These are phyloP conservation scores for Mycena citricolor DNA, from an alignment of 1,284 basidiomycete genomes.

Conservation along the genomic window DNA sequence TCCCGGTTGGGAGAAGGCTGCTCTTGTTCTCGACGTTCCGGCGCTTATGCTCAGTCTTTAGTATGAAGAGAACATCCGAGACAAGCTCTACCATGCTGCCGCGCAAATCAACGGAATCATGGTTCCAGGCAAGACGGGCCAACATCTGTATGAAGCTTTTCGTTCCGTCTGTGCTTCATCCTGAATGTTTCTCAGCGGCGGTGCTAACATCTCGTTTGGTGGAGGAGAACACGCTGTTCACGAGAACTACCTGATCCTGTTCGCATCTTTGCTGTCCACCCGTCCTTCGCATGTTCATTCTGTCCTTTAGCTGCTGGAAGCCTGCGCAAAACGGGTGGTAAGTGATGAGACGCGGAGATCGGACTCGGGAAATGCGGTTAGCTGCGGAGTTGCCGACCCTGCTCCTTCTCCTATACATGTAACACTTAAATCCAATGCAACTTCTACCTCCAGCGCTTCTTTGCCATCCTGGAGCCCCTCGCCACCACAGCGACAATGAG, in stretches of 20 bases:
- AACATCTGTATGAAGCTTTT: slow-evolving; percentile 56
- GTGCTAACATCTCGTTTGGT: slow-evolving; percentile 33
- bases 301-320: slow-evolving; percentile 32
- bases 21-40: no score
- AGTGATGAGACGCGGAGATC: no score
- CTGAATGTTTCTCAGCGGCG: slow-evolving; percentile 16
- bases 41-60: no score
- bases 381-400: no score
- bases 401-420: no score
- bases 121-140: slow-evolving; percentile 72
- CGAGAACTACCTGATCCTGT: slow-evolving; percentile 61
- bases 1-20: no score
- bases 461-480: no score
- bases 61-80: slow-evolving; percentile 39
- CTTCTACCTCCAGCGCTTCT: no score
- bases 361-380: no score
- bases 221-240: slow-evolving; percentile 44
- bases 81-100: slow-evolving; percentile 55
- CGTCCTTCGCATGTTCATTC: slow-evolving; percentile 7
- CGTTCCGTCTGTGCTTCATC: not conserved
- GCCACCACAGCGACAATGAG: no score
- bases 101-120: slow-evolving; percentile 46
- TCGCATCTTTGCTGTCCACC: slow-evolving; percentile 27
- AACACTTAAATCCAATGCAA: no score
- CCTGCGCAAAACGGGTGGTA: not conserved